Evolutionary conservation across 805 yeast genomes (phyloP).

Genomic region (Teunomyces tritomae): DNA sequence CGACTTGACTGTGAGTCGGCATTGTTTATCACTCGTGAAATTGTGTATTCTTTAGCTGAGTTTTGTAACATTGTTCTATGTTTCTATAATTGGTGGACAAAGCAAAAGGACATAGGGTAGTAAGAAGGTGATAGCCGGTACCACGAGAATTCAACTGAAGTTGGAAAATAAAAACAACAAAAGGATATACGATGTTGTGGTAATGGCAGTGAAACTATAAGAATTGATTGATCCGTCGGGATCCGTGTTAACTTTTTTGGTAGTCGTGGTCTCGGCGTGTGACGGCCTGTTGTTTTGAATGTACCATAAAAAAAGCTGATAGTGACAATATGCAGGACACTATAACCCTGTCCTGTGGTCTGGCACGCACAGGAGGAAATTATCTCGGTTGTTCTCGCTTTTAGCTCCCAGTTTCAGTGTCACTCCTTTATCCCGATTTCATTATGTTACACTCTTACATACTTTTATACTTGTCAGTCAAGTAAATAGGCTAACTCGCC

Average conservation of each 20-base stretch:
- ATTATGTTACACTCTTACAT: too few relatives aligned
- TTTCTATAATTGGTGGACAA: neutral
- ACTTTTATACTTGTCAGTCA: too few relatives aligned
- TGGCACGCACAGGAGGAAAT: neutral
- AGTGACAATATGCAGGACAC: neutral
- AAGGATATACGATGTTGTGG: neutral
- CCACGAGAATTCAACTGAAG: neutral
- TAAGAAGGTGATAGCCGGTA: conserved; percentile 1
- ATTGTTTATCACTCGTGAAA: conserved; percentile 56
- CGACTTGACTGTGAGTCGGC: conserved; percentile 49
- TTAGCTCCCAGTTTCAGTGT: neutral
- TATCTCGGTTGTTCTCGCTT: neutral
- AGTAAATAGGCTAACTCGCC: too few relatives aligned
- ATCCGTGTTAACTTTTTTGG: neutral
- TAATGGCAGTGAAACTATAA: neutral
- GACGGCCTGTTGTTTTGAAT: conserved; percentile 2
- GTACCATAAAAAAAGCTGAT: neutral
- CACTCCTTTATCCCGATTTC: neutral
- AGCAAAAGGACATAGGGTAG: neutral
- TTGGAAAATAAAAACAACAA: neutral
- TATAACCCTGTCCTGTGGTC: neutral
- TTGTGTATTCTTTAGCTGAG: conserved; percentile 29
- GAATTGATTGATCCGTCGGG: conserved; percentile 2
- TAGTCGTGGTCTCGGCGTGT: neutral
- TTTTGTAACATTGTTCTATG: conserved; percentile 3